These are phyloP conservation scores for Ciborinia camelliae DNA, from an alignment of 2,329 filamentous ascomycete genomes.

Conservation along the genomic window DNA sequence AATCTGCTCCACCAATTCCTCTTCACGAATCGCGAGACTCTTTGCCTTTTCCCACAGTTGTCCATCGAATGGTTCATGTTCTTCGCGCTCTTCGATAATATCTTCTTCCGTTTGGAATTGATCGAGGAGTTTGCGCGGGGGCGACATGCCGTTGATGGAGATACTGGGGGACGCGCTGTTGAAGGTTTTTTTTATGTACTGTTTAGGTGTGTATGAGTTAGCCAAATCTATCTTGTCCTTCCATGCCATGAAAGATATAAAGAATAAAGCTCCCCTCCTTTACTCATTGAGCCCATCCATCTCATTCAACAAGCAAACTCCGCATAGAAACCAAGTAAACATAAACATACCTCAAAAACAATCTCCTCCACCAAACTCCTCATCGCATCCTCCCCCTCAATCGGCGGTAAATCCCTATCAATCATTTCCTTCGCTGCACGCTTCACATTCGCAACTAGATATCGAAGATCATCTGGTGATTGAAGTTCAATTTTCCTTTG, in stretches of 20 bases:
- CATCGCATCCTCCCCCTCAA: constrained; percentile 57
- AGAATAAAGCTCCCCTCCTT: too few relatives aligned
- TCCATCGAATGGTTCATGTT: constrained; percentile 59
- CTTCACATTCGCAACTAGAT: constrained; percentile 67
- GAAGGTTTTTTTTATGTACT: constrained; percentile 63
- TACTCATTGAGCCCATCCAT: too few relatives aligned
- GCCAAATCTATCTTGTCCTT: too few relatives aligned
- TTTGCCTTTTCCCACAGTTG: constrained; percentile 58
- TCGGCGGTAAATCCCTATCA: constrained; percentile 63
- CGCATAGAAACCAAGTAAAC: neutral
- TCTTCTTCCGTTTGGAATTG: constrained; percentile 33
- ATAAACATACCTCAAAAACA: constrained; percentile 52
- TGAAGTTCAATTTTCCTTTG: constrained; percentile 80
- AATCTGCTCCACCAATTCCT: constrained; percentile 62
- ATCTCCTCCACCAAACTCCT: constrained; percentile 57
- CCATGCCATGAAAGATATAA: too few relatives aligned
- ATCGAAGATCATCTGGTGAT: constrained; percentile 67
- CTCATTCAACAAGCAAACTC: neutral
- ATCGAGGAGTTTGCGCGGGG: constrained; percentile 40
- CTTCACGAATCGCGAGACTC: constrained; percentile 58
- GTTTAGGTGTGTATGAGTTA: neutral
- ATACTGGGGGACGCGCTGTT: constrained; percentile 56
- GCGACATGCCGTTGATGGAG: constrained; percentile 56
- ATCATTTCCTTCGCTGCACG: constrained; percentile 65
- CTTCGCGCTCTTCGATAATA: constrained; percentile 36